A percentile compares a stretch with the other conserved stretches of the same genome.
These are phyloP conservation scores for Acacia crassicarpa DNA, from an alignment of 306 rosid species.

Conservation along the genomic window DNA sequence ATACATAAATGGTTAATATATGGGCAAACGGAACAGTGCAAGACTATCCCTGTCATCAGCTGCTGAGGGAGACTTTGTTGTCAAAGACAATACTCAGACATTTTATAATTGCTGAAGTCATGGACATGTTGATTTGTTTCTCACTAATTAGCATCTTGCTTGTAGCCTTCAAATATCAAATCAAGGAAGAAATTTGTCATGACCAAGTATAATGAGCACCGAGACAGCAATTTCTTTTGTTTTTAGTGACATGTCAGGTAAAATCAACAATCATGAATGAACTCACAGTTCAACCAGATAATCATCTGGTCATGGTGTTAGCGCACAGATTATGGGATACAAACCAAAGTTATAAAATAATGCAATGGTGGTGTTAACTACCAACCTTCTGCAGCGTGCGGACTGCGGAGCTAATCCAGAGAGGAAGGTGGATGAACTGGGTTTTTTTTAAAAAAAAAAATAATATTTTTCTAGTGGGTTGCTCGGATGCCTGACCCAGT, in stretches of 20 bases:
- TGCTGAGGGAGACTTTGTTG: background rate
- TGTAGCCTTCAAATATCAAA: background rate
- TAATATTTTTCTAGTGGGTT: too few species aligned
- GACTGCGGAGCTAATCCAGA: too few species aligned
- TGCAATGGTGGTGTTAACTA: too few species aligned
- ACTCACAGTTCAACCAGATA: too few species aligned
- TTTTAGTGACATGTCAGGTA: constrained; percentile 42
- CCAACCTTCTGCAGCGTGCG: too few species aligned
- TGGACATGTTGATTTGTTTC: background rate
- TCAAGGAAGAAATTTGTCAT: background rate
- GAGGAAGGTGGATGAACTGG: too few species aligned
- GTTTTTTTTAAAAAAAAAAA: too few species aligned
- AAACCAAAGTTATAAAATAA: too few species aligned
- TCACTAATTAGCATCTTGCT: background rate
- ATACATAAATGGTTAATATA: background rate
- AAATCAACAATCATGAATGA: too few species aligned
- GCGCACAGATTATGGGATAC: too few species aligned
- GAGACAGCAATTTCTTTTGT: constrained; percentile 52
- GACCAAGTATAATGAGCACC: background rate
- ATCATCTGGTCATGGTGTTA: too few species aligned
- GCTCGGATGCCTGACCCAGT: too few species aligned
- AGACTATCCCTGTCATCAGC: background rate
- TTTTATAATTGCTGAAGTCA: background rate
- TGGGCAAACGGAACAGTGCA: background rate
- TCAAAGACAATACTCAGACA: background rate